Evolutionary conservation across 2,329 filamentous ascomycete genomes (phyloP).

Genomic region (Colletotrichum acutatum): DNA sequence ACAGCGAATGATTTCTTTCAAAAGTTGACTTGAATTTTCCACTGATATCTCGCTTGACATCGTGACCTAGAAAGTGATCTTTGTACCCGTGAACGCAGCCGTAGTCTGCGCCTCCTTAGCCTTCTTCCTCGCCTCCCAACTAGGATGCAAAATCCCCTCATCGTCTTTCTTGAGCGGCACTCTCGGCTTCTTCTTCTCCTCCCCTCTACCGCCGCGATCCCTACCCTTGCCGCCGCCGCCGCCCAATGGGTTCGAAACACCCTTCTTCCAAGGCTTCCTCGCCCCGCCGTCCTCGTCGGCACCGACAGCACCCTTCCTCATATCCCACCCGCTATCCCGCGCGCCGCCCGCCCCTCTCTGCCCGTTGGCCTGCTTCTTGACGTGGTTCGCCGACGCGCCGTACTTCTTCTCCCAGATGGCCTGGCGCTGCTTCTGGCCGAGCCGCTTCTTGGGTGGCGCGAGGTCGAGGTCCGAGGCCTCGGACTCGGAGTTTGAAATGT

Average conservation of each 20-base stretch:
- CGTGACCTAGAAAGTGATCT: conserved; percentile 52
- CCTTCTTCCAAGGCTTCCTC: conserved; percentile 65
- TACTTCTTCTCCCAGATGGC: conserved; percentile 86
- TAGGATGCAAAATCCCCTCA: conserved; percentile 69
- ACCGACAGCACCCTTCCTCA: conserved; percentile 64
- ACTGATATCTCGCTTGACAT: neutral
- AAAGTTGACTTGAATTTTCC: neutral
- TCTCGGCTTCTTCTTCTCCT: conserved; percentile 37
- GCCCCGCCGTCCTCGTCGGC: conserved; percentile 44
- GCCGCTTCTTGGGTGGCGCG: conserved; percentile 76
- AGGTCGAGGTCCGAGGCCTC: conserved; percentile 72
- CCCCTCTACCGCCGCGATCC: conserved; percentile 30
- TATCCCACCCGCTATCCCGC: conserved; percentile 67
- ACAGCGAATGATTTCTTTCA: neutral
- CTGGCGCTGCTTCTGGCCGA: conserved; percentile 81
- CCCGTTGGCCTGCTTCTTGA: conserved; percentile 53
- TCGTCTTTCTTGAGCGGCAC: conserved; percentile 56
- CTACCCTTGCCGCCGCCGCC: conserved; percentile 25
- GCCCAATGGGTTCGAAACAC: conserved; percentile 51
- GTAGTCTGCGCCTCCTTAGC: conserved; percentile 67
- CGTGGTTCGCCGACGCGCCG: conserved; percentile 76
- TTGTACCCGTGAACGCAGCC: conserved; percentile 65
- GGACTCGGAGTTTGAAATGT: conserved; percentile 80
- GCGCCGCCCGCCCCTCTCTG: conserved; percentile 42
- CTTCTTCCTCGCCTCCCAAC: conserved; percentile 73